phyloP scores from a whole-genome alignment of 805 yeast genomes.

The Spathaspora hagerdaliae region DNA sequence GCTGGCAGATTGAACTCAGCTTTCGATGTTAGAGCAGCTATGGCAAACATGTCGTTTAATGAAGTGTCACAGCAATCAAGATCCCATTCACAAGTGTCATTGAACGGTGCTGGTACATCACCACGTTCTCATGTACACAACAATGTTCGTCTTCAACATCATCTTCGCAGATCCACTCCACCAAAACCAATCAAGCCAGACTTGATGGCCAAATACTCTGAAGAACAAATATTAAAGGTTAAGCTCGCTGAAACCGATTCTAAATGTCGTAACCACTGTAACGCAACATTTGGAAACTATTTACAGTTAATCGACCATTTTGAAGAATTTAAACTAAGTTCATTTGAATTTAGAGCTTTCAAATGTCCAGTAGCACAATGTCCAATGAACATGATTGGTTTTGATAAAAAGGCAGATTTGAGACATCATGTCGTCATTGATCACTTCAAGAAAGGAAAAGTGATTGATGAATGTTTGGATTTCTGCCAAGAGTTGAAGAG shows the following conservation, averaged over 20 bases:
- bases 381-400: slow-evolving; percentile 27
- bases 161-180: neutral
- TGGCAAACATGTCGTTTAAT: neutral
- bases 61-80: neutral
- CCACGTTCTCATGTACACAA: neutral
- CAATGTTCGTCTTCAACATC: neutral
- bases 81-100: neutral
- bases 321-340: slow-evolving; percentile 1
- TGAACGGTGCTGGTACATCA: neutral
- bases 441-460: slow-evolving; percentile 17
- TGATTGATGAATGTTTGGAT: neutral
- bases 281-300: slow-evolving; percentile 7
- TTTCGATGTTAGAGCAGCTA: neutral
- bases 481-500: slow-evolving; percentile 7
- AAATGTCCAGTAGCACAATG: slow-evolving; percentile 27
- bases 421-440: slow-evolving; percentile 23
- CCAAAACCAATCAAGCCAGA: slow-evolving; percentile 2
- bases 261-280: slow-evolving; percentile 7
- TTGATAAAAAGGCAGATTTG: slow-evolving; percentile 23
- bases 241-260: slow-evolving; percentile 7
- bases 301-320: slow-evolving; percentile 8
- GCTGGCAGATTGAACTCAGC: neutral
- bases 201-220: slow-evolving; percentile 1
- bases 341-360: slow-evolving; percentile 3
- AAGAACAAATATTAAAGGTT: neutral